These are phyloP conservation scores for Teratosphaeria viscida DNA, from an alignment of 2,329 filamentous ascomycete species.

Conservation along the genomic window DNA sequence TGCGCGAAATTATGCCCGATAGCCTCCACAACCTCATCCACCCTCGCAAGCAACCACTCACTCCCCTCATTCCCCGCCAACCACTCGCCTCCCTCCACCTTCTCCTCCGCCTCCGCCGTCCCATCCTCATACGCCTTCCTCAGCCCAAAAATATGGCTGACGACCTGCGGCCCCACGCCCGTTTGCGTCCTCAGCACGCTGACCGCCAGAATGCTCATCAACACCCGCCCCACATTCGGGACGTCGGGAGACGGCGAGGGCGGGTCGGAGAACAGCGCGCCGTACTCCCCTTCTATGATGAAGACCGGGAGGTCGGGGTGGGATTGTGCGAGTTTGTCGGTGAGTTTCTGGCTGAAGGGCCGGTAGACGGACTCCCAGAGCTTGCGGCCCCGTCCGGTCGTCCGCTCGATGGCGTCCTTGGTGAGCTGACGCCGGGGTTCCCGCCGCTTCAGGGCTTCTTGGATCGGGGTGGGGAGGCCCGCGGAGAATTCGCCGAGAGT, in stretches of 20 bases:
- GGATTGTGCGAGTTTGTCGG: slow-evolving; percentile 58
- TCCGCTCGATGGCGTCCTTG: slow-evolving; percentile 36
- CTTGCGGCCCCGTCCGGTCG: slow-evolving; percentile 47
- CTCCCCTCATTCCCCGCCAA: slow-evolving; percentile 55
- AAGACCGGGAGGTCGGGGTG: slow-evolving; percentile 76
- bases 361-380: slow-evolving; percentile 72
- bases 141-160: slow-evolving; percentile 71
- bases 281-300: slow-evolving; percentile 67
- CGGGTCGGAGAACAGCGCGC: slow-evolving; percentile 62
- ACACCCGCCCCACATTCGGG: slow-evolving; percentile 54
- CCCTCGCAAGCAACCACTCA: slow-evolving; percentile 50
- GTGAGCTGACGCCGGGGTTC: slow-evolving; percentile 30
- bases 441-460: slow-evolving; percentile 34
- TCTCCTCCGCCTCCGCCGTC: slow-evolving; percentile 39
- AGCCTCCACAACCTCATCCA: slow-evolving; percentile 49
- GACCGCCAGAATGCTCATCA: slow-evolving; percentile 65
- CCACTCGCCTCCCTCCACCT: slow-evolving; percentile 51
- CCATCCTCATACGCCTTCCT: slow-evolving; percentile 66
- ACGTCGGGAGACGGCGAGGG: slow-evolving; percentile 18
- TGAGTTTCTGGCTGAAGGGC: slow-evolving; percentile 62
- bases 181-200: slow-evolving; percentile 68
- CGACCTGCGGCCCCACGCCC: slow-evolving; percentile 71
- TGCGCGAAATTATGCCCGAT: slow-evolving; percentile 47
- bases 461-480: slow-evolving; percentile 48
- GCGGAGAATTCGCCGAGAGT: slow-evolving; percentile 61